Base-by-base conservation (phyloP, 176 grass and related monocot species). In the Urochloa ruziziensis region DNA sequence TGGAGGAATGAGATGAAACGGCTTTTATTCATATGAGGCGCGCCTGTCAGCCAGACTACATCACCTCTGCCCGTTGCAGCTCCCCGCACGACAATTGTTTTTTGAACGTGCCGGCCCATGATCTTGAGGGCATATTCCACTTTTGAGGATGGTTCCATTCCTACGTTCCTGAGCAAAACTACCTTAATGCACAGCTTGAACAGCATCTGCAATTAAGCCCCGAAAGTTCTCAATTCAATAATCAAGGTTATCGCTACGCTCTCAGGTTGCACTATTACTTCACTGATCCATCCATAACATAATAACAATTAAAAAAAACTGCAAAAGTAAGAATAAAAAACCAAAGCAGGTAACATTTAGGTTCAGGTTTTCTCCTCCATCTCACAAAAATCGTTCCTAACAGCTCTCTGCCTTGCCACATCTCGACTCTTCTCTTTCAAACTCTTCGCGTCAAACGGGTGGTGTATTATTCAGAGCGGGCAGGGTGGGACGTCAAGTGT, bases 401-500 rank as follows among this genome's bases (percentile, higher is more conserved):
- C n/a, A 87, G 58, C 65, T 86, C 73, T 70, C 74, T 86, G 57
- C 89, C 89, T 86, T 87, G 51, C 89, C 84, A 91, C 80, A 91
- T 83, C n/a, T 62, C 19, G 65, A 24, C 54, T 62, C 27, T 25
- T 44, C n/a, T 75, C 62, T 72, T 44, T 75, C 36, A 32, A 53
- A 39, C 48, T 32, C 43, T 74, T 57, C 5, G 6, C 75, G 52
- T 12, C 24, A 34, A 36, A 52, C 28, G 2, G 18, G 46, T 67
- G 62, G 30, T 65, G 30, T 35, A 19, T 23, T n/a, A 24, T 60
- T 90, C 74, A 93, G 44, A 93, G 62, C n/a, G 92, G 92, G 76
- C 92, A 92, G 33, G 94, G 88, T 40, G 92, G 92, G 46, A 92
- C 85, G 6, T 94, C 85, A 1, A 94, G 66, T 1, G 88, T 94